Evolutionary conservation across 2,329 filamentous ascomycete genomes (phyloP).

Genomic region (Didymella pomorum): DNA sequence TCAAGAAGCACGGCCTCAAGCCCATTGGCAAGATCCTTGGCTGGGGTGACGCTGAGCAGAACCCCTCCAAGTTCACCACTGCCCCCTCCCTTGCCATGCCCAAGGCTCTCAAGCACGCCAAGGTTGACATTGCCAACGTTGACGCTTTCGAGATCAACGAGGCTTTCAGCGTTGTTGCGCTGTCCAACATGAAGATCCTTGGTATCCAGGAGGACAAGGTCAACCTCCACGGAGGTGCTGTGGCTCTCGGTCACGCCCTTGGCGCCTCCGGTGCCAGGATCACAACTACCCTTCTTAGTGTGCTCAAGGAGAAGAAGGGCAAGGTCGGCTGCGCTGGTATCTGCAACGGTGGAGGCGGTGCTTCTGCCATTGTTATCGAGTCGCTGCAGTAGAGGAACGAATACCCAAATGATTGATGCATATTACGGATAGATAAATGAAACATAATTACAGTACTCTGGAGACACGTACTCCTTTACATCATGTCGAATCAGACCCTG

Average conservation of each 20-base stretch:
- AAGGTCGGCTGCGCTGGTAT: constrained; percentile 95
- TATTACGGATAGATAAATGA: constrained; percentile 18
- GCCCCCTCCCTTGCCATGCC: constrained; percentile 93
- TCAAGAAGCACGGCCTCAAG: constrained; percentile 90
- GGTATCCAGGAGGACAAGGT: constrained; percentile 82
- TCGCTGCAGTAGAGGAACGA: constrained; percentile 44
- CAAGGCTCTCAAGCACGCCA: constrained; percentile 96
- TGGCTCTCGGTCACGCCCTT: constrained; percentile 94
- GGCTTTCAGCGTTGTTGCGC: constrained; percentile 94
- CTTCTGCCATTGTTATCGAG: constrained; percentile 92
- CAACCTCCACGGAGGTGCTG: constrained; percentile 93
- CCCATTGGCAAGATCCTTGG: constrained; percentile 96
- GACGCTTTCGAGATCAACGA: constrained; percentile 99
- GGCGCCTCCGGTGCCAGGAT: constrained; percentile 95
- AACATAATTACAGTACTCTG: constrained; percentile 15
- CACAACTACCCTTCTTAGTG: constrained; percentile 85
- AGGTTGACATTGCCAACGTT: constrained; percentile 76
- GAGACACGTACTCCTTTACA: not conserved
- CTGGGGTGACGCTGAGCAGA: constrained; percentile 93
- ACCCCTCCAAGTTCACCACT: constrained; percentile 94
- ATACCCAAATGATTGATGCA: constrained; percentile 22
- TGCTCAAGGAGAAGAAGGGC: constrained; percentile 87
- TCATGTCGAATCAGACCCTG: not conserved
- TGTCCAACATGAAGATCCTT: constrained; percentile 95
- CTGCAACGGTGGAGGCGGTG: constrained; percentile 97